Base-by-base conservation (phyloP, 352 stramenopile species). In the Phytopythium aichiense region DNA sequence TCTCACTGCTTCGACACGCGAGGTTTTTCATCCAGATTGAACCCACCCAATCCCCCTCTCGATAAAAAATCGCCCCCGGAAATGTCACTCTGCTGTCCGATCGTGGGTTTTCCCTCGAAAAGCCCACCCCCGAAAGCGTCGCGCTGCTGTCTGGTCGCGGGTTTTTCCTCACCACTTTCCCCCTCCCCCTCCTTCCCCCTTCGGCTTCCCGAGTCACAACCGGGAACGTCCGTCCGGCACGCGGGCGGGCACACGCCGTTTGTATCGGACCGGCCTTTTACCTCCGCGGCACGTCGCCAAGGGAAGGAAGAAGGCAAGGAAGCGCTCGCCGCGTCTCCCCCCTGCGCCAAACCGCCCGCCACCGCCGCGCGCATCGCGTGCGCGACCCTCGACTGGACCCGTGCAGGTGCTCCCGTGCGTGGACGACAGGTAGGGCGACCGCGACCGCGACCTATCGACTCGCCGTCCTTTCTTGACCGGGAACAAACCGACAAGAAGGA, bases 251-350 rank as follows among this genome's bases (percentile, higher is more conserved):
- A 58, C 31, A 33, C 52, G 33, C 52, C 52, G 52, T 58, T 58
- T 58, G 52, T 58, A 58, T 58, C 52, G 52, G 52, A 58, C 52
- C 46, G 52, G 52, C 30, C 52, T 30, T 58, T 43, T 46, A 58
- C 52, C 31, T 22, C 16, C 52, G 28, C 50, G 50, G 28, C 28
- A 38, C 13, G 30, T 30, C 31, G 33, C 33, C 35, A 40, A 40
- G 35, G 35, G 35, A 40, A 56, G n/a, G 25, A 8, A 15, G 35
- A 40, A 56, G n/a, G 25, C 49, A 30, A 28, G 30, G 9, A 4
- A 25, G 33, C 11, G 18, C 31, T 43, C 52, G 52, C n/a, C 30
- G 50, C 50, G 31, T 30, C n/a, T 31, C 31, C 12, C 15, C 51
- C 16, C 31, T 15, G 46, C 46, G 13, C 46, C 22, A 13, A 22